These are phyloP conservation scores for Pleurotus sapidus DNA, from an alignment of 768 basidiomycete genomes.

Conservation along the genomic window DNA sequence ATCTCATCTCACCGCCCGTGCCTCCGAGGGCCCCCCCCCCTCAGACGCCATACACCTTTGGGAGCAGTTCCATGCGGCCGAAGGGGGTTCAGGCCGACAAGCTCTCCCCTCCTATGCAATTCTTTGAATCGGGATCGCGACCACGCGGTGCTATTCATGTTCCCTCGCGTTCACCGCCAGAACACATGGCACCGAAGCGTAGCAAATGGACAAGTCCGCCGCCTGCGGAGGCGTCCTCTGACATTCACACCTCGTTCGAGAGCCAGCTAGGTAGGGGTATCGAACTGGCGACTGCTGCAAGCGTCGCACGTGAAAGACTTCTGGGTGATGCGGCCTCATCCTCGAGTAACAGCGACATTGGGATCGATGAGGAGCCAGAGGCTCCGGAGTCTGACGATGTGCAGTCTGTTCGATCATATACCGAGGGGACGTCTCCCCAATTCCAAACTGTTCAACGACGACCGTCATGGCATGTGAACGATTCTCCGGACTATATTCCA, in stretches of 20 bases:
- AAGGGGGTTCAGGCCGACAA: constrained; percentile 41
- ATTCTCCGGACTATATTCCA: constrained; percentile 12
- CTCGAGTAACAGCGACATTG: constrained; percentile 61
- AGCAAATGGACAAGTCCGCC: constrained; percentile 86
- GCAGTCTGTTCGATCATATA: constrained; percentile 64
- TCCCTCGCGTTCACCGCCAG: constrained; percentile 49
- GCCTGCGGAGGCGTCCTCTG: constrained; percentile 68
- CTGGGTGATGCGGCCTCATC: constrained; percentile 39
- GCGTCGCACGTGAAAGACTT: constrained; percentile 55
- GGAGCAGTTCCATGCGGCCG: constrained; percentile 56
- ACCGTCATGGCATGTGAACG: constrained; percentile 43
- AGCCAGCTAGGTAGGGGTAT: constrained; percentile 63
- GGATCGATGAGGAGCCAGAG: constrained; percentile 71
- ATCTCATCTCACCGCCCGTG: constrained; percentile 49
- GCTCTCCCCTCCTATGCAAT: constrained; percentile 52
- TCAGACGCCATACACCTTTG: constrained; percentile 70
- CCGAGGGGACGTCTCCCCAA: constrained; percentile 38
- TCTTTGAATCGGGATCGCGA: constrained; percentile 41
- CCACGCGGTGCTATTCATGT: constrained; percentile 22
- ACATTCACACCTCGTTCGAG: constrained; percentile 66
- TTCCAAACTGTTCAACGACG: constrained; percentile 32
- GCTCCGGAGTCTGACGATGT: constrained; percentile 66
- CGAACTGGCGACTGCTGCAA: constrained; percentile 65
- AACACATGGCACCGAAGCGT: constrained; percentile 80
- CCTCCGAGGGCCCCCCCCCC: constrained; percentile 46